Evolutionary conservation across 352 stramenopile species (phyloP), one percentile per base, ranked within the genome.

Genomic region (Phytophthora citrophthora): DNA sequence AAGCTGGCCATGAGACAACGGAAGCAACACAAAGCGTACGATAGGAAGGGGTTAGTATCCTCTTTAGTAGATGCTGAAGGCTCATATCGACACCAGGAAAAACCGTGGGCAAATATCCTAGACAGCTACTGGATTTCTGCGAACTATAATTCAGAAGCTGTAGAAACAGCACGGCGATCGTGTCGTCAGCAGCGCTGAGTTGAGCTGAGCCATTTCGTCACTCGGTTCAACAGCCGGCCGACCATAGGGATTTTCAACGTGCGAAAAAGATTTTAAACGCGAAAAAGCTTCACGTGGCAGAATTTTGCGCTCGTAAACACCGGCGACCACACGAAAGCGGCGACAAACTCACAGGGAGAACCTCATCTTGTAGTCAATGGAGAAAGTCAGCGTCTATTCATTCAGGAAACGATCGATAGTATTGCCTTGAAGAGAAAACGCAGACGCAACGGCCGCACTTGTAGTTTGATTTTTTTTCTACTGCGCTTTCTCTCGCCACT

Each of bases 251-350:
- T 26, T 36, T 23, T 18, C 40, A 46, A 46, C 9, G n/a, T 46
- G 53, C 53, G 53, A 36, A 16, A 49, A 23, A 53, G 26, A 53
- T 44, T 38, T 49, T 43, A 31, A 7, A 34, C 29, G 29, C 29
- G 29, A 34, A 34, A 34, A 16, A 27, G 20, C 51, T 49, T 48
- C 23, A 10, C 26, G 18, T 20, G 12, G 10, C 11, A 20, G 29
- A 46, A 62, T 55, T 31, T 40, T 29, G 29, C 23, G 43, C 29
- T 54, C 54, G 54, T 62, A 62, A 55, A 62, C 54, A 62, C 12
- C 16, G 36, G n/a, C 36, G 15, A 24, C n/a, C 9, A 20, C 43
- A n/a, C 54, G 43, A 61, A 61, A 53, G 24, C 36, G 41, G 39
- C 13, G 11, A 10, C 15, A 18, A 23, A 5, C 41, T 47, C 18